Evolutionary conservation across 2,329 filamentous ascomycete genomes (phyloP), one percentile per base, ranked within the genome.

Genomic region (Botryotinia convoluta): DNA sequence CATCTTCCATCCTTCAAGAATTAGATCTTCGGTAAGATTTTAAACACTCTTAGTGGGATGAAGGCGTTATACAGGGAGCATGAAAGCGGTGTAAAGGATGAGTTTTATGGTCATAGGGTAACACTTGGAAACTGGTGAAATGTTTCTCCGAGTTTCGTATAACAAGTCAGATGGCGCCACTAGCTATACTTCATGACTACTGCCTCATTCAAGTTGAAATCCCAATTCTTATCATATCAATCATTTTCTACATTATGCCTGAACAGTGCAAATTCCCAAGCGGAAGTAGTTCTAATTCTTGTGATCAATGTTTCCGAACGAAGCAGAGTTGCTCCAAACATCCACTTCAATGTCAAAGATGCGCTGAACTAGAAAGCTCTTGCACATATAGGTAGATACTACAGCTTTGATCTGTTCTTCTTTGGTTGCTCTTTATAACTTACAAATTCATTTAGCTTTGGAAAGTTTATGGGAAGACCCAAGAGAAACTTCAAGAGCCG

Each of bases 241-340:
- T 26, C 8, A 5, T 62, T 39, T 10, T 22, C 22, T 26, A 37
- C 60, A 62, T 20, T n/a, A 62, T 62, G 60, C 60, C 60, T 57
- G 54, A 48, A n/a, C 35, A 62, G 22, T 39, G 32, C 37, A 62
- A 62, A 9, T 37, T 37, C 60, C 22, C 32, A 16, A n/a, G 22
- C 22, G 60, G 60, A 62, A 42, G 60, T 42, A 62, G 22, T 62
- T 62, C 60, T n/a, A 62, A 62, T 42, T 35, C 60, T n/a, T 62
- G 60, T 8, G 60, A 62, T 42, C 60, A 62, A 62, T 62, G 60
- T 62, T 62, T 62, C 10, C 60, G 60, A 22, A 62, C 60, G 32
- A 62, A 62, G 60, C 60, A 62, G 60, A 62, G 60, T 18, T 62
- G 60, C 26, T 39, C 60, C 12, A 62, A 62, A n/a, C 35, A 62